Percentiles rank a stretch among this genome's conserved stretches.
These are phyloP conservation scores for Mortierella polycephala DNA, from an alignment of 371 early-diverging fungal species.

Conservation along the genomic window DNA sequence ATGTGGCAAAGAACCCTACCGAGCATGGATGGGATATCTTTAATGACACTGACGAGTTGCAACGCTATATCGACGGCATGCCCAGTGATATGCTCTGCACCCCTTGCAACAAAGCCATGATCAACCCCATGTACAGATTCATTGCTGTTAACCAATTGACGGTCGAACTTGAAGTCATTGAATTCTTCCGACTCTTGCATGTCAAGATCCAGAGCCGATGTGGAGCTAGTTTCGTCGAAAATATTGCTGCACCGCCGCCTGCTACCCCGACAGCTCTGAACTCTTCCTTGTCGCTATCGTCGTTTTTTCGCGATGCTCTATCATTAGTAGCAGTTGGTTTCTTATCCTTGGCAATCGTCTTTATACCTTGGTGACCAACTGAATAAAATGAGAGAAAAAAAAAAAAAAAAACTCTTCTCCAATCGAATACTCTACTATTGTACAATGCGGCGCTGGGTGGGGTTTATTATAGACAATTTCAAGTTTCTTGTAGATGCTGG, in stretches of 20 bases:
- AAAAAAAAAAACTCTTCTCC: too few species aligned
- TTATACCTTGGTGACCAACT: too few species aligned
- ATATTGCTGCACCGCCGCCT: neutral
- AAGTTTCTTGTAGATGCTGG: too few species aligned
- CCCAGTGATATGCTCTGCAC: slow-evolving; percentile 22
- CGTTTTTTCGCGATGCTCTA: too few species aligned
- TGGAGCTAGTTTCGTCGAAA: slow-evolving; percentile 18
- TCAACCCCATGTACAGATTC: slow-evolving; percentile 24
- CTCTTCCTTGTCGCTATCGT: too few species aligned
- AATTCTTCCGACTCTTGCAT: slow-evolving; percentile 6
- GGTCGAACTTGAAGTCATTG: slow-evolving; percentile 13
- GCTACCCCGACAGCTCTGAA: too few species aligned
- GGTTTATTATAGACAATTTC: too few species aligned
- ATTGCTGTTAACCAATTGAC: slow-evolving; percentile 14
- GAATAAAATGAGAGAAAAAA: too few species aligned
- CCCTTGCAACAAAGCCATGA: slow-evolving; percentile 32
- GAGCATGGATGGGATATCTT: slow-evolving; percentile 9
- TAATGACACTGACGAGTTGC: slow-evolving; percentile 10
- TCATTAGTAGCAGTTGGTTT: too few species aligned
- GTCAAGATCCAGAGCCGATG: slow-evolving; percentile 9
- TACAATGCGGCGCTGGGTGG: too few species aligned
- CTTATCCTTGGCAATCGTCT: too few species aligned
- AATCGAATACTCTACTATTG: too few species aligned
- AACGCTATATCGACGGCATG: slow-evolving; percentile 15
- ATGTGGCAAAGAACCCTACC: slow-evolving; percentile 9